Conservation (phyloP, 2,329 filamentous ascomycete species). For the Paecilomyces niveus region DNA sequence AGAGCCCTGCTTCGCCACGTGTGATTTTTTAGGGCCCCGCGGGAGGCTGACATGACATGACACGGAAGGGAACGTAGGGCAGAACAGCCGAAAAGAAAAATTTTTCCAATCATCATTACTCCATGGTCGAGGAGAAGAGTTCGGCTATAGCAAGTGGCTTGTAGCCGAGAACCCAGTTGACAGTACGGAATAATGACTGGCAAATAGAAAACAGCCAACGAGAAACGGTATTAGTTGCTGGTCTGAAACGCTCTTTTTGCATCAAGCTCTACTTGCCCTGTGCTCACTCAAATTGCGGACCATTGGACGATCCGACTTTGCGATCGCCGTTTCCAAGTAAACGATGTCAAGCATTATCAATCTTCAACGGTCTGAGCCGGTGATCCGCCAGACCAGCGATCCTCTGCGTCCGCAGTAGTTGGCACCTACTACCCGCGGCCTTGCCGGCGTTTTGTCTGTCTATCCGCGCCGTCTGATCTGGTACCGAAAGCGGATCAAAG, state of each 20-base stretch:
- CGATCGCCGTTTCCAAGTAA: not conserved
- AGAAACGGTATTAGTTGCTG: not conserved
- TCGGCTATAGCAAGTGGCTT: not conserved
- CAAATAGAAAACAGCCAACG: not conserved
- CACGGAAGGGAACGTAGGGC: not conserved
- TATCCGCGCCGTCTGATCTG: not conserved
- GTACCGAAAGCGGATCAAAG: not conserved
- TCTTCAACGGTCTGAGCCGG: not conserved
- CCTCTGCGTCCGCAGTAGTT: not conserved
- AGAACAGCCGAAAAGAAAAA: not conserved
- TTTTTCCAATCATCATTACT: not conserved
- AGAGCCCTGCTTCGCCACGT: not conserved
- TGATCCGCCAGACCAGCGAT: not conserved
- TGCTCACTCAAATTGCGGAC: not conserved
- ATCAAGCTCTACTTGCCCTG: not conserved
- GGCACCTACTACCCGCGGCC: too few relatives aligned
- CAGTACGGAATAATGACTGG: not conserved
- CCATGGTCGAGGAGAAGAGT: not conserved
- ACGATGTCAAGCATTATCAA: constrained; percentile 1
- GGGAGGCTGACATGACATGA: not conserved
- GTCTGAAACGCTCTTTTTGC: not conserved
- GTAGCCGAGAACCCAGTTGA: not conserved
- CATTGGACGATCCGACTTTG: not conserved
- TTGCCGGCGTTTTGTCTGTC: not conserved
- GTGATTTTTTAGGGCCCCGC: not conserved